These are phyloP conservation scores for Cordyceps javanica DNA, from an alignment of 2,329 filamentous ascomycete genomes.

Conservation along the genomic window DNA sequence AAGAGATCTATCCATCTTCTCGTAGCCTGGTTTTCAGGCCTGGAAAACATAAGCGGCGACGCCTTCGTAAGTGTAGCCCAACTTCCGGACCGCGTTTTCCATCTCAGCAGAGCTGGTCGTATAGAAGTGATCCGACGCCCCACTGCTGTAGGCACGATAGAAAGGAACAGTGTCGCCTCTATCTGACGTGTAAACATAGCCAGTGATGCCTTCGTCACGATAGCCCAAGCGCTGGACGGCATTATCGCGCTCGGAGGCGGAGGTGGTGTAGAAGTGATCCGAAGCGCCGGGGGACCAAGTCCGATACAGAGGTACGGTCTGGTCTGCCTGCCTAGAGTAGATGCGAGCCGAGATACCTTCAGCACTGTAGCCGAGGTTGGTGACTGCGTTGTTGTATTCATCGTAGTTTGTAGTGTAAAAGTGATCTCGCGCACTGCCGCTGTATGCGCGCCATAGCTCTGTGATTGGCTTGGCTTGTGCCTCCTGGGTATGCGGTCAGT, in stretches of 20 bases:
- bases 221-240: constrained; percentile 5
- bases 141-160: constrained; percentile 2
- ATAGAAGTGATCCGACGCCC: constrained; percentile 7
- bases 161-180: background rate
- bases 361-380: constrained; percentile 1
- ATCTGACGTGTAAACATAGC: background rate
- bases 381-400: constrained; percentile 12
- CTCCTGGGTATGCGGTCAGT: background rate
- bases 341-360: constrained; percentile 3
- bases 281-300: background rate
- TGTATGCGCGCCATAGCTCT: constrained; percentile 12
- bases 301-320: constrained; percentile 1
- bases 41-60: background rate
- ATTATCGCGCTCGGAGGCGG: constrained; percentile 10
- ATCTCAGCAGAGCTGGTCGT: background rate
- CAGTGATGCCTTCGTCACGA: constrained; percentile 9
- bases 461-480: background rate
- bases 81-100: constrained; percentile 4
- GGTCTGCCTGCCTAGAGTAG: background rate
- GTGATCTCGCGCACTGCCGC: background rate
- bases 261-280: constrained; percentile 13
- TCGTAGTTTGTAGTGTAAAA: constrained; percentile 12
- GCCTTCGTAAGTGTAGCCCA: constrained; percentile 9
- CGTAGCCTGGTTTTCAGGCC: background rate
- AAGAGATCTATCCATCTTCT: too few species aligned